Evolutionary conservation across 768 basidiomycete genomes (phyloP), one percentile per base, ranked within the genome.

Genomic region (Gyrodon lividus): DNA sequence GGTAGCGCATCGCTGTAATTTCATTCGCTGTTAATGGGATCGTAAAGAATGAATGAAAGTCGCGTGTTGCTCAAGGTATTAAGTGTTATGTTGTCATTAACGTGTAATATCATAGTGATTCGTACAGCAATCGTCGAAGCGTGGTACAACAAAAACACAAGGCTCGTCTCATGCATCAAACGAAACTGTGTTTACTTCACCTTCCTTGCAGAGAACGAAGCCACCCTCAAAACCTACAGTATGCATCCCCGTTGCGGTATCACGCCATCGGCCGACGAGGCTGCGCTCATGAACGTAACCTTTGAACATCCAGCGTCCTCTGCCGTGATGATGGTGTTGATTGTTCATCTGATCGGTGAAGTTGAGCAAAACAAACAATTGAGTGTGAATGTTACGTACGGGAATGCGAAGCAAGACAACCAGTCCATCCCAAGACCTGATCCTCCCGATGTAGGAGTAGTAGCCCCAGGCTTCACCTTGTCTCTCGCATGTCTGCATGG

Each of bases 211-310:
- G 33, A 77, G 70, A 33, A 74, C 71, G 58, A 81, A 82, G 24
- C 72, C 70, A 38, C 80, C 78, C 63, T 78, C 77, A 46, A 70
- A 73, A n/a, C 80, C 80, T n/a, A 72, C 59, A 20, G 60, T 59
- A 46, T 71, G 62, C 16, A 64, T 59, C 22, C 64, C 61, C 1
- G 75, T 80, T 35, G 66, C 64, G 19, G 76, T 79, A 52, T 79
- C 79, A 46, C 80, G 74, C 80, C 80, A 80, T 19, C 77, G 70
- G 31, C 80, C 81, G 33, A 78, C 78, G 34, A 82, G 66, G 60
- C 75, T 80, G 24, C 67, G 63, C 55, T 71, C 72, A 46, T 81
- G 72, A 40, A 81, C 51, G 58, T 82, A 81, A 44, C 80, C 79
- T 52, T 71, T 77, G 46, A 81, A 81, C 46, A 81, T 60, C 77